Evolutionary conservation across 2,329 filamentous ascomycete species (phyloP).

Genomic region (Botrytis byssoidea): DNA sequence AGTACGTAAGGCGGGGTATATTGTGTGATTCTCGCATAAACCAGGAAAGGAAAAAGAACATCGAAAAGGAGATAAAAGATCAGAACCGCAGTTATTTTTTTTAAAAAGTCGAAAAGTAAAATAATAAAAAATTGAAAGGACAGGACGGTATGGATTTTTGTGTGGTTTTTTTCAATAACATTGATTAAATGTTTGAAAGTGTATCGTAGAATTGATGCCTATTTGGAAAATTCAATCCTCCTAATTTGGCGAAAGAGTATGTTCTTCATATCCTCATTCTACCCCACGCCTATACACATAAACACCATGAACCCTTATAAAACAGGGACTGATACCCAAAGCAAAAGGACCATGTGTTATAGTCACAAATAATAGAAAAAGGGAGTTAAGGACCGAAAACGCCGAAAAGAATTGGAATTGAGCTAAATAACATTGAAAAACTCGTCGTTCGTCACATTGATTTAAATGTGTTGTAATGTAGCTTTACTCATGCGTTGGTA

Average conservation of each 20-base stretch:
- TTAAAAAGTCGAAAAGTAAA: conserved; percentile 23
- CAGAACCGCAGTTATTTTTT: background rate
- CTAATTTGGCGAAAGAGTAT: conserved; percentile 30
- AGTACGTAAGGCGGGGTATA: conserved; percentile 19
- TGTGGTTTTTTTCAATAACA: conserved; percentile 22
- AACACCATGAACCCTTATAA: conserved; percentile 34
- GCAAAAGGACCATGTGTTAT: conserved; percentile 28
- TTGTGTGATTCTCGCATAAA: conserved; percentile 13
- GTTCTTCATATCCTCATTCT: conserved; percentile 33
- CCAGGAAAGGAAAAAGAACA: conserved; percentile 16
- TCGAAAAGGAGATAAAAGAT: conserved; percentile 17
- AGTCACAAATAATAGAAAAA: conserved; percentile 23
- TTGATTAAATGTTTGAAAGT: conserved; percentile 22
- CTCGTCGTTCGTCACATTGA: conserved; percentile 43
- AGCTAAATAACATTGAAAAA: conserved; percentile 36
- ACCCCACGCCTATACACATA: conserved; percentile 39
- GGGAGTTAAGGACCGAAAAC: conserved; percentile 34
- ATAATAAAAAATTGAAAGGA: conserved; percentile 35
- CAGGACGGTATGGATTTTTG: conserved; percentile 36
- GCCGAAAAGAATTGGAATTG: conserved; percentile 34
- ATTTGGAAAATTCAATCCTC: conserved; percentile 26
- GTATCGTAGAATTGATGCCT: conserved; percentile 32
- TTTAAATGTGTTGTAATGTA: conserved; percentile 9
- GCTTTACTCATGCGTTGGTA: conserved; percentile 54
- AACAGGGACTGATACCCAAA: conserved; percentile 28